phyloP scores from a whole-genome alignment of 116 monocot species.

The Dioscorea cayenensis region DNA sequence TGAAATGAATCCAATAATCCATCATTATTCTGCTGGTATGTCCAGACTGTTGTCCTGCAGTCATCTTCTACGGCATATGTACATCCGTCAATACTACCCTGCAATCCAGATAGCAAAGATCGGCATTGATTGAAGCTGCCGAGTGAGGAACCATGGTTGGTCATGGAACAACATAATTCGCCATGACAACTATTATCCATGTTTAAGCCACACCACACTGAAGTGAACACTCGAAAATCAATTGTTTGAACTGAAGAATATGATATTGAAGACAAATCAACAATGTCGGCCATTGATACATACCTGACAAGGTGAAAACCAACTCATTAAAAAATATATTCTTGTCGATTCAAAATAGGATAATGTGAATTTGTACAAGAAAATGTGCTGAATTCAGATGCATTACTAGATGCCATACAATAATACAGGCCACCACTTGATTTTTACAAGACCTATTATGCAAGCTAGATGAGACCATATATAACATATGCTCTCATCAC shows the following conservation, averaged over 20 bases:
- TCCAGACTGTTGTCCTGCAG: slow-evolving; percentile 94
- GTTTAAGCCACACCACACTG: slow-evolving; percentile 59
- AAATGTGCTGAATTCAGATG: too few species aligned
- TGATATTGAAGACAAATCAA: slow-evolving; percentile 54
- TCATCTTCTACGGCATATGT: slow-evolving; percentile 76
- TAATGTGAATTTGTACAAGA: too few species aligned
- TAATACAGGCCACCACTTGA: too few species aligned
- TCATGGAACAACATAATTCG: slow-evolving; percentile 41
- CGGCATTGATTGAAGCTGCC: slow-evolving; percentile 35
- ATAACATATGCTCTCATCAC: too few species aligned
- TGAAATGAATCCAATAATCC: slow-evolving; percentile 64
- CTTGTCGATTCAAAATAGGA: too few species aligned
- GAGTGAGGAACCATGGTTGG: slow-evolving; percentile 16
- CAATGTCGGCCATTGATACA: slow-evolving; percentile 72
- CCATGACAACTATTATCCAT: slow-evolving; percentile 40
- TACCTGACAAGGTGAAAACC: slow-evolving; percentile 44
- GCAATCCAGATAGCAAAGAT: slow-evolving; percentile 50
- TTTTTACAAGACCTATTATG: too few species aligned
- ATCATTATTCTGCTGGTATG: slow-evolving; percentile 67
- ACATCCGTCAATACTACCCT: slow-evolving; percentile 30
- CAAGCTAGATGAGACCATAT: too few species aligned
- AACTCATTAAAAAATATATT: background rate
- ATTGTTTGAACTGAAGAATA: slow-evolving; percentile 34
- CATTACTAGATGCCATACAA: too few species aligned
- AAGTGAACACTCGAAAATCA: slow-evolving; percentile 79